phyloP scores from a whole-genome alignment of 1,284 basidiomycete species.

The Heliocybe sulcata region DNA sequence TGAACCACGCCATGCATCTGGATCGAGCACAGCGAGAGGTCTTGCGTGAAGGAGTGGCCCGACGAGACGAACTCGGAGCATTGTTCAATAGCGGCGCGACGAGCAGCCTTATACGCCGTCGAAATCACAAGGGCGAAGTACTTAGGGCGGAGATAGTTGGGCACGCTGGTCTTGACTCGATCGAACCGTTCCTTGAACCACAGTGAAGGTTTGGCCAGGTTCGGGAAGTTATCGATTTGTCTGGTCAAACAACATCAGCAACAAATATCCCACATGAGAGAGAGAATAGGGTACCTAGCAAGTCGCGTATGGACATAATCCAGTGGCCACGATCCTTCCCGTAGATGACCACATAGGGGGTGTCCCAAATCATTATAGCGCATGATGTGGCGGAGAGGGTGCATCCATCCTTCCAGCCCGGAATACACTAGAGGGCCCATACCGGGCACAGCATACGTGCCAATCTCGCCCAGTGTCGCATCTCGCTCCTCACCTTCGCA shows the following conservation, averaged over 20 bases:
- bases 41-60: conserved; percentile 86
- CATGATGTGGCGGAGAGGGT: conserved; percentile 76
- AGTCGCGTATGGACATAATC: conserved; percentile 78
- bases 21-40: conserved; percentile 78
- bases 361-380: conserved; percentile 88
- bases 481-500: conserved; percentile 88
- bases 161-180: conserved; percentile 63
- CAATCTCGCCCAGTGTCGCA: conserved; percentile 67
- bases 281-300: conserved; percentile 46
- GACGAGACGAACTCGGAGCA: conserved; percentile 78
- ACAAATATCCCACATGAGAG: conserved; percentile 1
- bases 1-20: conserved; percentile 91
- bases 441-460: conserved; percentile 74
- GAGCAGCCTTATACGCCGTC: conserved; percentile 85
- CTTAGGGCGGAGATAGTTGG: conserved; percentile 86
- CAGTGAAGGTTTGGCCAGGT: conserved; percentile 58
- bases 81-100: conserved; percentile 76
- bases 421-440: conserved; percentile 78
- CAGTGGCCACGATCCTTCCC: conserved; percentile 84
- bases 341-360: conserved; percentile 79
- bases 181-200: conserved; percentile 88
- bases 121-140: conserved; percentile 89
- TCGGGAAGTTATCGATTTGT: conserved; percentile 61
- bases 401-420: conserved; percentile 95
- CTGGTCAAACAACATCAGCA: conserved; percentile 30